A percentile compares a stretch with the other conserved stretches of the same genome.
phyloP scores from a whole-genome alignment of 345 rosid species.

The Corymbia maculata region DNA sequence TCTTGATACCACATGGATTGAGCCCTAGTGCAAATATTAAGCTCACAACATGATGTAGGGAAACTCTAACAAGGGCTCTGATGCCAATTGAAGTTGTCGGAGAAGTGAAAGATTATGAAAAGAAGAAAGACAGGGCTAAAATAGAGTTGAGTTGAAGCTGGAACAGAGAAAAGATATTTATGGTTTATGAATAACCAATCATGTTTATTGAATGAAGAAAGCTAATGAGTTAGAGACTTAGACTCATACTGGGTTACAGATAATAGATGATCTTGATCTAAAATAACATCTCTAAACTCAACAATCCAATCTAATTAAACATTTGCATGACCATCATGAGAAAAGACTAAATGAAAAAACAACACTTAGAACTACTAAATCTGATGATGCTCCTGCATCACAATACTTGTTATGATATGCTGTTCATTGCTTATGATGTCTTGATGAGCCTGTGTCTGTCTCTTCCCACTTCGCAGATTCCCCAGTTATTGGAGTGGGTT shows the following conservation, averaged over 20 bases:
- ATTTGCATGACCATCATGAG: neutral
- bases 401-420: neutral
- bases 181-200: neutral
- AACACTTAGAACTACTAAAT: neutral
- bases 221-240: neutral
- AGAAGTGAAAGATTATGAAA: neutral
- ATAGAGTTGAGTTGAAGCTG: neutral
- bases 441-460: neutral
- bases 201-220: neutral
- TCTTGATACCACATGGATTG: neutral
- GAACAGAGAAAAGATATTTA: neutral
- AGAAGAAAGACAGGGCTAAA: neutral
- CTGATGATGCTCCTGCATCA: neutral
- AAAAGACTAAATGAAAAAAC: neutral
- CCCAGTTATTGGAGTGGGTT: slow-evolving; percentile 82
- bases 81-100: accelerated
- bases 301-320: neutral
- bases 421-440: neutral
- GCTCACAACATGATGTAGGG: neutral
- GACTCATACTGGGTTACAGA: neutral
- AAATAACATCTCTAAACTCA: neutral
- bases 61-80: neutral
- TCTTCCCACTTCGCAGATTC: slow-evolving; percentile 27
- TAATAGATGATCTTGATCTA: neutral
- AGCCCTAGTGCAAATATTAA: neutral